A percentile compares a stretch with the other conserved stretches of the same genome.
These are phyloP conservation scores for Ophiostoma tasmaniense DNA, from an alignment of 2,329 filamentous ascomycete species.

Conservation along the genomic window DNA sequence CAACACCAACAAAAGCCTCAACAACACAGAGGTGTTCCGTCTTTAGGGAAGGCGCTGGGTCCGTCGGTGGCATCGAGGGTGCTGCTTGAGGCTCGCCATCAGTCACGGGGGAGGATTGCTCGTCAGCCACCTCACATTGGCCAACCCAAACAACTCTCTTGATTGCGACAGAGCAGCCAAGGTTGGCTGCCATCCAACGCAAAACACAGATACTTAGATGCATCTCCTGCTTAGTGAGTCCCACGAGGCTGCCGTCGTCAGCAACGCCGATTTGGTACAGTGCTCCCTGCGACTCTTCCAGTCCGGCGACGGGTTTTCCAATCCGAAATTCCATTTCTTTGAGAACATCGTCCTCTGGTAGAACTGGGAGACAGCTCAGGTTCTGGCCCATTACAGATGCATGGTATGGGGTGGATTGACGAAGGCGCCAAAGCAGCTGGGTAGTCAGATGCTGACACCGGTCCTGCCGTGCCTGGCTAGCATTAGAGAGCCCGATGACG, in stretches of 20 bases:
- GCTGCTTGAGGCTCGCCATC: neutral
- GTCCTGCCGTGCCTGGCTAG: constrained; percentile 64
- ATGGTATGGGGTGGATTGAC: constrained; percentile 90
- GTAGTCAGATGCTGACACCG: constrained; percentile 87
- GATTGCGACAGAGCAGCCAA: constrained; percentile 79
- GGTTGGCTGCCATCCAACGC: constrained; percentile 80
- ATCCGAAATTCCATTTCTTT: constrained; percentile 40
- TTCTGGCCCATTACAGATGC: constrained; percentile 63
- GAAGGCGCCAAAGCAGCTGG: constrained; percentile 85
- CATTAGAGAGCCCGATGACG: constrained; percentile 20
- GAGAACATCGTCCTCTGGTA: constrained; percentile 51
- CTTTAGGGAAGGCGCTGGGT: neutral
- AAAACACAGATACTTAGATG: constrained; percentile 82
- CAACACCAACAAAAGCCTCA: constrained; percentile 82
- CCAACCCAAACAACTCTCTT: constrained; percentile 77
- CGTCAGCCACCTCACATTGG: constrained; percentile 65
- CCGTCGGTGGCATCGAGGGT: neutral
- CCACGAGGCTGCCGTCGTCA: constrained; percentile 85
- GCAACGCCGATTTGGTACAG: constrained; percentile 95
- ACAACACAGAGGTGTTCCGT: constrained; percentile 62
- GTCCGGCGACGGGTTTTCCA: constrained; percentile 59
- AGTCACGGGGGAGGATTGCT: constrained; percentile 20
- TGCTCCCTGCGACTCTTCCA: constrained; percentile 89
- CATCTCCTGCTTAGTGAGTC: constrained; percentile 82
- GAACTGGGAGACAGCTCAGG: constrained; percentile 57